Base-by-base conservation (phyloP, 495 filamentous ascomycete species). In the Barbatosphaeria neglecta region DNA sequence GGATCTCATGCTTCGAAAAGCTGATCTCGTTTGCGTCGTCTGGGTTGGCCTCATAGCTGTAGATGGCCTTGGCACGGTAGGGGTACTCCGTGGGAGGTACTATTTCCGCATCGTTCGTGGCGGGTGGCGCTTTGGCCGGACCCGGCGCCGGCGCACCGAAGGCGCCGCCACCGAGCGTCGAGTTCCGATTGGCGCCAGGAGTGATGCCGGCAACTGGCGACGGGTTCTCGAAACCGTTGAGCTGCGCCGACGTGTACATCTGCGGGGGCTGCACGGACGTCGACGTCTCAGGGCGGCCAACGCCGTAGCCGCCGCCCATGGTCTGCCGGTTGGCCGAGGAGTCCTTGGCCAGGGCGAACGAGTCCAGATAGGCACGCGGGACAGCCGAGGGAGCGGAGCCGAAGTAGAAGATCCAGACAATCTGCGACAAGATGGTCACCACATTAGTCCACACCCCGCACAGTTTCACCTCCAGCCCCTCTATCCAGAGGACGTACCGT, bases 321-420 rank as follows among this genome's bases (percentile, higher is more conserved):
- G 88, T 87, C 39, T 78, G 80, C 16, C 78, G 69, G 50, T 75
- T 78, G 45, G 58, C 68, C 22, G 75, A 70, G n/a, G 76, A 76
- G 53, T 93, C 88, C 68, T 95, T 96, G 69, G 93, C 77, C 4
- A 97, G 74, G 28, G 93, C 90, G 55, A 95, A 96, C 2, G 90
- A 95, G 65, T 99, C 93, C 50, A 96, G 84, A 60, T 90, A 94
- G 33, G 86, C 82, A 46, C 90, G 86, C 51, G 89, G 86, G 45
- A 81, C 73, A n/a, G 90, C 86, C 44, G 86, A 82, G 6, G 93
- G 89, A 2, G 86, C 81, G 7, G 92, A 95, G 47, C 92, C 92
- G 57, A 94, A 99, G 69, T 97, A 95, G 68, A 95, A 94, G 50
- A 97, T 95, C 92, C 92, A 99, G 41, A 97, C 78, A 56, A 96